Percentiles rank a stretch among this genome's conserved stretches.
Evolutionary conservation across 306 rosid species (phyloP).

Genomic region (Rosa lucieae): DNA sequence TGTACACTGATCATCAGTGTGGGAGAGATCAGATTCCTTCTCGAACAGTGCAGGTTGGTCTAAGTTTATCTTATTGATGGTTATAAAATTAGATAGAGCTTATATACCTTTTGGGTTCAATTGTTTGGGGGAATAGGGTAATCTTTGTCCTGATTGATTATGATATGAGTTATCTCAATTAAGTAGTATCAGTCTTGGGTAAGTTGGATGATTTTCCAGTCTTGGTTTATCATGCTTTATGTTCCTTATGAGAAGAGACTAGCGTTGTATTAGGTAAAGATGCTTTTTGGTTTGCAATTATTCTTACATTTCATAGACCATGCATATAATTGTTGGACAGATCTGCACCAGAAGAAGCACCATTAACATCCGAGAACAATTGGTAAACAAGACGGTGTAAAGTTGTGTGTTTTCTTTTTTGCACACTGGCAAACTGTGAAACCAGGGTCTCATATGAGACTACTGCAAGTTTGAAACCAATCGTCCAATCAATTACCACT

Average conservation of each 20-base stretch:
- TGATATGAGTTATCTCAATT: not conserved
- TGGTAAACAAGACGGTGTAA: not conserved
- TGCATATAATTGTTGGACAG: not conserved
- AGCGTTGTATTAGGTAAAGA: not conserved
- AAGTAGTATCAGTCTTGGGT: not conserved
- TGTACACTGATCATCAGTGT: slow-evolving; percentile 87
- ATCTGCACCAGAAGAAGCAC: not conserved
- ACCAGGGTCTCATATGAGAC: not conserved
- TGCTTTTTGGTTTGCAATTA: not conserved
- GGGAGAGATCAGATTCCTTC: slow-evolving; percentile 92
- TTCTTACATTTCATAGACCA: not conserved
- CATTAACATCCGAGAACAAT: not conserved
- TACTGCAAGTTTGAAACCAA: not conserved
- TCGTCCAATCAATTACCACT: not conserved
- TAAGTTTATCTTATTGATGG: slow-evolving; percentile 19
- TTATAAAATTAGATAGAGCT: slow-evolving; percentile 6
- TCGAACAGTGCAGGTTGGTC: slow-evolving; percentile 80
- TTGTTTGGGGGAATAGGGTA: slow-evolving; percentile 9
- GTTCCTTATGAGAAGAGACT: not conserved
- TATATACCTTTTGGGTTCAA: slow-evolving; percentile 12
- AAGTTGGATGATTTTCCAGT: not conserved
- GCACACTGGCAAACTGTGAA: not conserved
- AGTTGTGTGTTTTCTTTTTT: not conserved
- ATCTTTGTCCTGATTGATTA: not conserved
- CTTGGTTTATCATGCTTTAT: not conserved